Evolutionary conservation across 345 rosid species (phyloP), one percentile per base, ranked within the genome.

Genomic region (Garcia nutans): DNA sequence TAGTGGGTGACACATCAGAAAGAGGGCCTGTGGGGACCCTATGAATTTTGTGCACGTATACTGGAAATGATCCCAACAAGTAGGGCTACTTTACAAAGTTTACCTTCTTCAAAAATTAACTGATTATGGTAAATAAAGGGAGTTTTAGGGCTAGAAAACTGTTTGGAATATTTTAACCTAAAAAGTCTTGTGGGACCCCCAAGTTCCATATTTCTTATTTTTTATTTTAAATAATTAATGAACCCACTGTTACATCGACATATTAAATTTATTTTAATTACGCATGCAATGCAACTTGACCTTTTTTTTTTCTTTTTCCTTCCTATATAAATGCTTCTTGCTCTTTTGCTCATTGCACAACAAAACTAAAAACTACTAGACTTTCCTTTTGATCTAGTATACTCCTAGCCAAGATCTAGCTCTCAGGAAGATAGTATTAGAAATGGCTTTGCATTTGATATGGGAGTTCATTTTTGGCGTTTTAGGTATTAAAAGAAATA

Each of bases 1-100:
- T 86, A 89, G 90, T 92, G 94, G 88, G 85, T 75, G 93, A 86
- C 97, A 89, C 91, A 83, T 88, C 88, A 88, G 85, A 85, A 86
- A 91, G 91, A 57, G 37, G 2, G 42, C 23, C 23, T 5, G 81
- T 78, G 86, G 87, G 87, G 85, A 16, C 83, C 79, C 85, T 66
- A 2, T 6, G 22, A 42, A 64, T 61, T 66, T 69, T 41, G 65
- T 56, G 70, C 24, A 69, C 37, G 76, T 72, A 28, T 28, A 55
- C 80, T 55, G 55, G 33, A 79, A 87, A 78, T 84, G 83, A 87
- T 83, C 80, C 78, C 77, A 19, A 76, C 83, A 80, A 70, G 65
- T 60, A 72, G 78, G 71, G 76, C 23, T 59, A 2, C 44, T 60
- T 67, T 70, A 47, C 65, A 10, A 47, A 24, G 57, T 47, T 74